phyloP scores from a whole-genome alignment of 208 protist genomes.

The Balamuthia mandrillaris region DNA sequence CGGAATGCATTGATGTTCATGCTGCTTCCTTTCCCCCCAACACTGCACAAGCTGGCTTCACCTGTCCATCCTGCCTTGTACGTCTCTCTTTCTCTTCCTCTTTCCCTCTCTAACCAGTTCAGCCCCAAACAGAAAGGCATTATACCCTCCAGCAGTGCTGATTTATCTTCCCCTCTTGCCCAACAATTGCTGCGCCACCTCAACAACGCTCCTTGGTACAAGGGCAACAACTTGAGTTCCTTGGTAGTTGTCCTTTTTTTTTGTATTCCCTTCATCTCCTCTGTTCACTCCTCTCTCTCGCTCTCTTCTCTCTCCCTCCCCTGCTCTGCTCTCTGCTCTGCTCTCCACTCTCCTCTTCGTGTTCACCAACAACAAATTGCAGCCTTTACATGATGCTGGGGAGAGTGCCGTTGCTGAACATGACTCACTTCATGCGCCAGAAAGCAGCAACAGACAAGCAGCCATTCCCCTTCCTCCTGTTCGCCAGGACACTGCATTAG shows the following conservation, averaged over 20 bases:
- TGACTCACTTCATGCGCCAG: background rate
- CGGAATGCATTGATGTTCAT: conserved; percentile 45
- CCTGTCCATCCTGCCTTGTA: conserved; percentile 32
- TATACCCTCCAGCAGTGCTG: background rate
- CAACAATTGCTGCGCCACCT: background rate
- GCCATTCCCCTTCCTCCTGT: background rate
- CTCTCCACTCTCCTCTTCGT: background rate
- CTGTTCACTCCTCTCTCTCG: background rate
- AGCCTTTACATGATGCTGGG: no score
- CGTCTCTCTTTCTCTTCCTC: background rate
- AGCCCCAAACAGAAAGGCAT: background rate
- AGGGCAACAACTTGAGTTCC: background rate
- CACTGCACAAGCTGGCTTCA: conserved; percentile 40
- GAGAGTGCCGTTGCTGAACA: background rate
- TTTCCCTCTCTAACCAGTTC: background rate
- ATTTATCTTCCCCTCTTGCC: background rate
- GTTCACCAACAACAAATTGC: background rate
- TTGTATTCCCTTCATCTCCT: no score
- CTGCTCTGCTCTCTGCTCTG: background rate
- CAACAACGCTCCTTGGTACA: background rate
- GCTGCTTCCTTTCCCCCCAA: conserved; percentile 32
- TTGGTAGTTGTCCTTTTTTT: no score
- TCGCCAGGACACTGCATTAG: background rate
- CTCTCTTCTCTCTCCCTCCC: background rate
- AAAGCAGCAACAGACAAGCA: background rate